Evolutionary conservation across 805 yeast genomes (phyloP), one percentile per base, ranked within the genome.

Genomic region (Brettanomyces nanus): DNA sequence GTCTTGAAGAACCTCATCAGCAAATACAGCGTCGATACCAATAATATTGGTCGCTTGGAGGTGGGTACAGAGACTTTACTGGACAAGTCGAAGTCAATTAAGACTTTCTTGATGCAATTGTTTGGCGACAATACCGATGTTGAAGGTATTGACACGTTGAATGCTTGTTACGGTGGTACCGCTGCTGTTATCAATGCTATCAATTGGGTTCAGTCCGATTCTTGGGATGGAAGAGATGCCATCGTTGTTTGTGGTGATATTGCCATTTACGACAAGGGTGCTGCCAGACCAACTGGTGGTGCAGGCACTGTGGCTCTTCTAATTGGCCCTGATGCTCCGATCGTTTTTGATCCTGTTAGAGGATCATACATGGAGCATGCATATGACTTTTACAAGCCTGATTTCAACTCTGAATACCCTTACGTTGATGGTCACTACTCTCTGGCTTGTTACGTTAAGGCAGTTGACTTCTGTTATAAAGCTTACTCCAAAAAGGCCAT

Each of bases 251-350:
- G 92, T 59, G 97, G 97, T 65, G 98, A 92, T 65, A 92, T 92
- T 62, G 98, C 98, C 57, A 80, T 92, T 51, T 92, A 92, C 66
- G 87, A 89, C 54, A 77, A 89, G 68, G 98, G 98, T 61, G 82
- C 95, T 28, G 98, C 98, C 40, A 82, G 98, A 73, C 98, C 98
- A 58, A 92, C 98, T 38, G 98, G 98, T 63, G 98, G 98, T 69
- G 97, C 95, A 39, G 98, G 98, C 60, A 73, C 94, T 34, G 94
- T 90, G 43, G 98, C 98, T 31, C 54, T 92, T 58, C 77, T 84
- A 60, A 85, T 92, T 54, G 98, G 98, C 36, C 95, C 97, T 37
- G 95, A 92, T 59, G 97, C 98, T 29, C 98, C 98, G 48, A 73
- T 92, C 49, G 96, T 85, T 29, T 80, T 92, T 53, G 97, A 92